Evolutionary conservation across 129 eudicot genomes (phyloP).

Genomic region (Chrysanthemum makinoi): DNA sequence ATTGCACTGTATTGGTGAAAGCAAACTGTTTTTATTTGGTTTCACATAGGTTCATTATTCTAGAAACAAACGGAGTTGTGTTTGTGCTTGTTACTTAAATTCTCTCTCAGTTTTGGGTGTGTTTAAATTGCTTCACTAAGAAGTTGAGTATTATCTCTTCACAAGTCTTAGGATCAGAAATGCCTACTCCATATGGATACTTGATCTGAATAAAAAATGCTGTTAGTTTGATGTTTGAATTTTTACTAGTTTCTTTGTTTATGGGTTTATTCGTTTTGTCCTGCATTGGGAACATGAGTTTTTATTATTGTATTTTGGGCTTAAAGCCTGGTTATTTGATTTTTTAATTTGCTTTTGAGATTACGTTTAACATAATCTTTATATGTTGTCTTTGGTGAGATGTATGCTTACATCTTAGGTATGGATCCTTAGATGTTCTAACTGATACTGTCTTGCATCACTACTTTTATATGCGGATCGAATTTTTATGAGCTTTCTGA

Average conservation of each 20-base stretch:
- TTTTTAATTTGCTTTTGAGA: slow-evolving; percentile 1
- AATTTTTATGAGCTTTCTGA: slow-evolving; percentile 12
- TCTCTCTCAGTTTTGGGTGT: background rate
- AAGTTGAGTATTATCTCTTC: background rate
- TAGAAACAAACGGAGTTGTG: background rate
- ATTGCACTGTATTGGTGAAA: slow-evolving; percentile 14
- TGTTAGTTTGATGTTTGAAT: background rate
- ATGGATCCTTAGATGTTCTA: background rate
- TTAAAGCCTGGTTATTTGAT: background rate
- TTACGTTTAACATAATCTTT: background rate
- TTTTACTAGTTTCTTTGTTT: background rate
- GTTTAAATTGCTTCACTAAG: slow-evolving; percentile 7
- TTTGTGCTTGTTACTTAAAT: background rate
- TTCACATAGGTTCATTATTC: background rate
- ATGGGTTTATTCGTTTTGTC: background rate
- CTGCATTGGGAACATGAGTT: background rate
- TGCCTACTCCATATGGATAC: slow-evolving; percentile 2
- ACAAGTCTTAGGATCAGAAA: too few relatives aligned
- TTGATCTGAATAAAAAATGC: background rate
- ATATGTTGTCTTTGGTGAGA: background rate
- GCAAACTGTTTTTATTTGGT: background rate
- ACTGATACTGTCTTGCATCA: background rate
- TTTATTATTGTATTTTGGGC: background rate
- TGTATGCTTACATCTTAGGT: slow-evolving; percentile 1
- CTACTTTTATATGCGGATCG: background rate